Percentiles rank a stretch among this genome's conserved stretches.
Conservation (phyloP, 2,329 filamentous ascomycete genomes). For the Bipolaris bicolor region DNA sequence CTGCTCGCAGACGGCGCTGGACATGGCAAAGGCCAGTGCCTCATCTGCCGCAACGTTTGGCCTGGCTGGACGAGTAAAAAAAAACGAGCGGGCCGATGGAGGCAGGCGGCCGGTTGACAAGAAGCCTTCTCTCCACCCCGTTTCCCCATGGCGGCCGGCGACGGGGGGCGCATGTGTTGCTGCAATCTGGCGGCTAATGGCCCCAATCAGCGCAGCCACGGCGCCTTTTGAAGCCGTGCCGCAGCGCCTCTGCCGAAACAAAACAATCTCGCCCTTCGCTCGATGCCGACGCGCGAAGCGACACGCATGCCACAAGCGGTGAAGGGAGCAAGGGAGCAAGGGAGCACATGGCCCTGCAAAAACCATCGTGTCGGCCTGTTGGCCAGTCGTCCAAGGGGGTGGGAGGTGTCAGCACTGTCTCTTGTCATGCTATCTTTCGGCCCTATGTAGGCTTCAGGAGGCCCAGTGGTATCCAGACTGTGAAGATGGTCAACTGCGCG, state of each 20-base stretch:
- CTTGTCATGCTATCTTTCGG: neutral
- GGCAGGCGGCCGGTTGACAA: neutral
- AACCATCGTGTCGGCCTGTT: too few relatives aligned
- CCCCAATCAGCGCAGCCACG: conserved; percentile 19
- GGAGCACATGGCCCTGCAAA: too few relatives aligned
- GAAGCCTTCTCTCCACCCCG: neutral
- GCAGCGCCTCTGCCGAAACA: conserved; percentile 23
- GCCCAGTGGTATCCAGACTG: too few relatives aligned
- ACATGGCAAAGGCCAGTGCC: neutral
- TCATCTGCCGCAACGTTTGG: neutral
- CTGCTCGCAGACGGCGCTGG: neutral
- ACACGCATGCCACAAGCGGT: neutral
- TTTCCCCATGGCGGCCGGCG: conserved; percentile 6
- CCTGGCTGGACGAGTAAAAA: neutral
- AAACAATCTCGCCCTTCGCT: neutral
- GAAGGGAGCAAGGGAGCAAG: too few relatives aligned
- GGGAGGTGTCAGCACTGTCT: too few relatives aligned
- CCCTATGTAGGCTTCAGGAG: neutral
- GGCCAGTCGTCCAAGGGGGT: too few relatives aligned
- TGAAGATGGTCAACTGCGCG: neutral
- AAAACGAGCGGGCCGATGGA: neutral
- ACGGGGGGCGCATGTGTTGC: conserved; percentile 3
- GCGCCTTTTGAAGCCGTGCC: conserved; percentile 14
- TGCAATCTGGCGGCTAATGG: conserved; percentile 23
- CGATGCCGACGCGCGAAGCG: neutral